phyloP scores from a whole-genome alignment of 805 yeast genomes.

The Saccharomycopsis amapae region DNA sequence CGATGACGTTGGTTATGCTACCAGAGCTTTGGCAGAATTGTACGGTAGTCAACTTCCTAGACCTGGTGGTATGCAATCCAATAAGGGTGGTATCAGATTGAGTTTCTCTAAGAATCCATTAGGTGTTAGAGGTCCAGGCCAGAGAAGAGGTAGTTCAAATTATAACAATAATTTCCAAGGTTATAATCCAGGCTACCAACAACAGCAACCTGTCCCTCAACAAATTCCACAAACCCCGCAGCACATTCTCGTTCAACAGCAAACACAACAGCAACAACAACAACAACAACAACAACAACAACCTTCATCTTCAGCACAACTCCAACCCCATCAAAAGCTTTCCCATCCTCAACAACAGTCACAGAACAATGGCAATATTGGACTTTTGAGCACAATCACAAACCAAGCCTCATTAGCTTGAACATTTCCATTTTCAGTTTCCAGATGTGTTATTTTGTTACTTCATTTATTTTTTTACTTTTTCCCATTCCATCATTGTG shows the following conservation, averaged over 20 bases:
- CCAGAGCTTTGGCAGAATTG: conserved; percentile 86
- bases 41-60: conserved; percentile 90
- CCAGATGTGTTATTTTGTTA: not conserved
- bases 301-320: not conserved
- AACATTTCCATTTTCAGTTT: too few relatives aligned
- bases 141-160: conserved; percentile 33
- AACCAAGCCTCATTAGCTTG: conserved; percentile 2
- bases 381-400: not conserved
- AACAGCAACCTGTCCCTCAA: not conserved
- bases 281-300: conserved; percentile 19
- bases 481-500: conserved; percentile 1
- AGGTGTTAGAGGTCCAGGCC: conserved; percentile 80
- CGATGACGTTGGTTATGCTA: conserved; percentile 91
- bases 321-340: conserved; percentile 7
- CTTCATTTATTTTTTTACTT: not conserved
- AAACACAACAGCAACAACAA: not conserved
- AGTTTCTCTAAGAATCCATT: conserved; percentile 94
- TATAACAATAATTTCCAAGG: conserved; percentile 3
- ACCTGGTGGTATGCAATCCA: conserved; percentile 48
- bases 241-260: not conserved
- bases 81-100: conserved; percentile 90
- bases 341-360: conserved; percentile 8
- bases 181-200: conserved; percentile 1
- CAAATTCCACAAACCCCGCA: not conserved
- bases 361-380: not conserved